phyloP scores from a whole-genome alignment of 768 basidiomycete species.

The Psilocybe azurescens region DNA sequence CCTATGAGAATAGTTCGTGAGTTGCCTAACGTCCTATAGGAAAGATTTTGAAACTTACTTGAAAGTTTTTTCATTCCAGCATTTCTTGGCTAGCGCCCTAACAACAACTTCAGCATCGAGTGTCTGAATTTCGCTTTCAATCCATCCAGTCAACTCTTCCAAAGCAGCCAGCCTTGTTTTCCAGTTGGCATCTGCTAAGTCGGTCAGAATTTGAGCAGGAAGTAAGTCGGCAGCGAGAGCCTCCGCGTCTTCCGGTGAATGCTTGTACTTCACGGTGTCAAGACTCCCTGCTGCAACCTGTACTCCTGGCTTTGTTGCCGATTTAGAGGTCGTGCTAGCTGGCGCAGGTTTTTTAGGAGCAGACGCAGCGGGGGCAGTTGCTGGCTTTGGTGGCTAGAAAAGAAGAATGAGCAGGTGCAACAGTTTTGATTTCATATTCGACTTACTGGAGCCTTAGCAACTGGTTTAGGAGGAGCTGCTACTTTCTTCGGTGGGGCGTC shows the following conservation, averaged over 20 bases:
- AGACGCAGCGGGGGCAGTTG: constrained; percentile 34
- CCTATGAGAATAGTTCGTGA: constrained; percentile 50
- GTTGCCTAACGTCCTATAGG: neutral
- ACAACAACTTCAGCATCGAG: constrained; percentile 91
- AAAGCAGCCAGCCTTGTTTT: constrained; percentile 87
- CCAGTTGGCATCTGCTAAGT: constrained; percentile 91
- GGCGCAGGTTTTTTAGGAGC: constrained; percentile 49
- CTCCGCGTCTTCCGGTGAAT: constrained; percentile 92
- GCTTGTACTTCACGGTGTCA: constrained; percentile 91
- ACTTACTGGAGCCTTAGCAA: constrained; percentile 56
- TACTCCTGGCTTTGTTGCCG: constrained; percentile 54
- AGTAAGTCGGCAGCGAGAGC: constrained; percentile 73
- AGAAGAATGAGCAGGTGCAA: neutral
- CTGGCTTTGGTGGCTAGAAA: constrained; percentile 56
- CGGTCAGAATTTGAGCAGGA: constrained; percentile 70
- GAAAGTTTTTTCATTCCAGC: constrained; percentile 99
- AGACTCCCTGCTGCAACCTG: constrained; percentile 57
- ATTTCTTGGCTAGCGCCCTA: constrained; percentile 87
- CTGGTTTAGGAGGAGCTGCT: constrained; percentile 48
- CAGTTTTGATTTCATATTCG: neutral
- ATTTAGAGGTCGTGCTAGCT: constrained; percentile 48
- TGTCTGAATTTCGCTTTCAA: constrained; percentile 65
- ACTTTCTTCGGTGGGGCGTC: constrained; percentile 49
- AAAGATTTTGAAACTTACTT: constrained; percentile 51
- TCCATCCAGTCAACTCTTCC: constrained; percentile 86